Evolutionary conservation across 495 filamentous ascomycete genomes (phyloP), one percentile per base, ranked within the genome.

Genomic region (Parachaetomium inaequale): DNA sequence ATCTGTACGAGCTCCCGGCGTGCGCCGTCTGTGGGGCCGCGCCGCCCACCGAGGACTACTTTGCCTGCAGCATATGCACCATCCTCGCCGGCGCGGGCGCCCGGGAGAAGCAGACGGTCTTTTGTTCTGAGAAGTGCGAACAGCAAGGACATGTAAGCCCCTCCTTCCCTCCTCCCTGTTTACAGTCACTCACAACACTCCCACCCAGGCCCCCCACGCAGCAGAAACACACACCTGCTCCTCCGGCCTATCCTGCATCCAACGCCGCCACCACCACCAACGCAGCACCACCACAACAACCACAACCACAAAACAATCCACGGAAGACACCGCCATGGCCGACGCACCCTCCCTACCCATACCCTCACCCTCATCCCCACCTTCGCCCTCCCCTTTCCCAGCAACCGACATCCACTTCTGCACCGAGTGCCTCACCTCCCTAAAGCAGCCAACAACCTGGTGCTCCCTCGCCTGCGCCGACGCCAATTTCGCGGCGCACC

Each of bases 51-150:
- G 59, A 62, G 60, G 64, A 67, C 38, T 74, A 75, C 55, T 58
- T 72, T 36, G 63, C 70, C 56, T 81, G 79, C 60, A 60, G 70
- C 40, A 32, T 83, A 42, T 78, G 79, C 67, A 59, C 75, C 62
- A 67, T 77, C 60, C 66, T 77, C 7, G 55, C 63, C 14, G 59
- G 66, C 49, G 66, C 63, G 21, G 59, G 66, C 12, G 53, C 76
- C 28, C 59, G 62, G 43, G 59, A 69, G 8, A 54, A 58, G 46
- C 65, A 47, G 50, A 69, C 68, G 1, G 67, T 78, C 34, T 84
- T 77, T 61, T 84, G 81, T 68, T 78, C 75, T 7, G 63, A 69
- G 17, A 68, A 72, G 23, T 80, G 79, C 66, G 68, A 73, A 25
- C 59, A 74, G 26, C 66, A 75, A 34, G 73, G 75, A 58, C 73